These are phyloP conservation scores for Gentiana macrophylla DNA, from an alignment of 257 asterid genomes.

Conservation along the genomic window DNA sequence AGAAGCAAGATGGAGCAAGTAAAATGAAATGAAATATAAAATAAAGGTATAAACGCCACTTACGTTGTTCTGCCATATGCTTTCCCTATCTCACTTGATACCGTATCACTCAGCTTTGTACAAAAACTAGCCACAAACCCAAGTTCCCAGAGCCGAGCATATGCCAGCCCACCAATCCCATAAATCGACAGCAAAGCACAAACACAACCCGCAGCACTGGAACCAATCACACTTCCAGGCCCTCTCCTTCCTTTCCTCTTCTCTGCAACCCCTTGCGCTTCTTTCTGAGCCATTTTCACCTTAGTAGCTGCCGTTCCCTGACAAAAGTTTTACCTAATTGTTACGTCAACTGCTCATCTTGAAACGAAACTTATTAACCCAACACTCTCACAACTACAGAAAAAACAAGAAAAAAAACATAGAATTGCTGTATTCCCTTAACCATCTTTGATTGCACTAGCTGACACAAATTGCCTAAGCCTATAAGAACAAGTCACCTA, in stretches of 20 bases:
- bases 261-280: conserved; percentile 95
- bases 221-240: conserved; percentile 91
- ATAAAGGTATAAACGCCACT: conserved; percentile 18
- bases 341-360: no score
- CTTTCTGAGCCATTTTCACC: conserved; percentile 96
- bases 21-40: conserved; percentile 7
- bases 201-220: conserved; percentile 93
- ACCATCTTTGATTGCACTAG: no score
- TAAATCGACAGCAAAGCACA: conserved; percentile 72
- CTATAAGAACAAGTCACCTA: no score
- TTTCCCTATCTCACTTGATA: conserved; percentile 97
- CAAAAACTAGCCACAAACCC: conserved; percentile 95
- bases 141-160: conserved; percentile 59
- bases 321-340: conserved; percentile 1
- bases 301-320: conserved; percentile 93
- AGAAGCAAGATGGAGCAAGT: no score
- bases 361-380: no score
- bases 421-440: no score
- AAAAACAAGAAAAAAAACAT: no score
- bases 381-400: no score
- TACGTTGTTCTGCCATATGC: conserved; percentile 94
- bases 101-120: conserved; percentile 90
- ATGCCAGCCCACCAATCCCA: conserved; percentile 57
- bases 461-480: no score
- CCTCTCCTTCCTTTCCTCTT: conserved; percentile 94